A percentile compares a stretch with the other conserved stretches of the same genome.
phyloP scores from a whole-genome alignment of 2,329 filamentous ascomycete species.

The Emmonsiellopsis sp. region DNA sequence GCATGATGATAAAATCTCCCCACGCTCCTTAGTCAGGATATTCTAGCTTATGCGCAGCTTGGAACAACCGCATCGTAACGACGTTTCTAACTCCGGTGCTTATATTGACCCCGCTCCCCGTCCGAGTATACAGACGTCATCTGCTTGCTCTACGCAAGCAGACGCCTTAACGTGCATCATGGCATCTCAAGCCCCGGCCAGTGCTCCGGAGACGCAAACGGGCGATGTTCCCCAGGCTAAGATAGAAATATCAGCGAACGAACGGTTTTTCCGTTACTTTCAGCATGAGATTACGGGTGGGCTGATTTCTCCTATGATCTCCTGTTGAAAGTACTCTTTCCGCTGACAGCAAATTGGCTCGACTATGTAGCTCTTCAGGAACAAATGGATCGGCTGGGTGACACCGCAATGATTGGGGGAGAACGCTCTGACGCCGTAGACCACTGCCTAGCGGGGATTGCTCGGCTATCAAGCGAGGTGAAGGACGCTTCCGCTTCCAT shows the following conservation, averaged over 20 bases:
- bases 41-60: not conserved
- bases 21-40: not conserved
- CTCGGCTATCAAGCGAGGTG: constrained; percentile 71
- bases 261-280: constrained; percentile 79
- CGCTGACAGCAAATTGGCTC: not conserved
- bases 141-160: too few species aligned
- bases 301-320: constrained; percentile 10
- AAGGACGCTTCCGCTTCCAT: constrained; percentile 74
- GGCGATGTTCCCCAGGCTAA: constrained; percentile 22
- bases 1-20: not conserved
- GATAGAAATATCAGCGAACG: constrained; percentile 48
- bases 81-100: too few species aligned
- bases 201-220: constrained; percentile 9
- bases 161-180: not conserved
- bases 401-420: constrained; percentile 54
- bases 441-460: constrained; percentile 68
- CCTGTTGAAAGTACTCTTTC: not conserved
- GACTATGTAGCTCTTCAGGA: constrained; percentile 59
- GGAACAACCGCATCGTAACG: not conserved
- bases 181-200: not conserved
- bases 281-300: constrained; percentile 64
- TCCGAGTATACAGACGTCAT: too few species aligned
- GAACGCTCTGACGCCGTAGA: constrained; percentile 76
- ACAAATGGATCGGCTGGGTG: constrained; percentile 60
- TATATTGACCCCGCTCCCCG: too few species aligned